phyloP scores from a whole-genome alignment of 2,329 filamentous ascomycete species.

The Zymoseptoria pseudotritici region DNA sequence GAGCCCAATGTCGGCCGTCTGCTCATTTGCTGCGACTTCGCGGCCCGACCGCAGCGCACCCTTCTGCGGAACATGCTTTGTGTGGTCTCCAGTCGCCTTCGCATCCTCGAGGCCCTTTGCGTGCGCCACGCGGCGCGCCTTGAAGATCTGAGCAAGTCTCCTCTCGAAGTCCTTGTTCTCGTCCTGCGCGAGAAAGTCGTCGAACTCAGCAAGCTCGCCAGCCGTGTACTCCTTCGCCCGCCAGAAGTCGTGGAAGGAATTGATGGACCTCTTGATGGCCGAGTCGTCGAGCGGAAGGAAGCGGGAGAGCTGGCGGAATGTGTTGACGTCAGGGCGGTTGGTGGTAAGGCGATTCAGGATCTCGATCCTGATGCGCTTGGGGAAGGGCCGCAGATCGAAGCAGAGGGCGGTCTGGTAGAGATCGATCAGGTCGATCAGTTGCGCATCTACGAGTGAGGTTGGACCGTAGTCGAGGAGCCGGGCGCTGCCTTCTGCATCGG shows the following conservation, averaged over 20 bases:
- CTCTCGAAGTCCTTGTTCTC: background rate
- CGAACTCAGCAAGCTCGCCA: slow-evolving; percentile 1
- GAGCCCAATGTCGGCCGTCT: no score
- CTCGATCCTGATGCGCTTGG: slow-evolving; percentile 6
- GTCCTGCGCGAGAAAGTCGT: background rate
- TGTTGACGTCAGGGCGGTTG: background rate
- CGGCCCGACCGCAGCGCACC: background rate
- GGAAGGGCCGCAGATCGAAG: slow-evolving; percentile 12
- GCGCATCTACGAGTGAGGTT: background rate
- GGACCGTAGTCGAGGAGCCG: slow-evolving; percentile 8
- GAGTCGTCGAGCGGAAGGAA: slow-evolving; percentile 10
- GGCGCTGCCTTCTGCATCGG: slow-evolving; percentile 3
- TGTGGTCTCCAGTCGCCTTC: background rate
- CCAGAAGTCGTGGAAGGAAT: slow-evolving; percentile 4
- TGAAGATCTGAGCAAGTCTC: background rate
- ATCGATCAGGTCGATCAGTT: slow-evolving; percentile 10
- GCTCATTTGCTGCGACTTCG: background rate
- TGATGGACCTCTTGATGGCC: slow-evolving; percentile 14
- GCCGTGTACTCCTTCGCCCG: background rate
- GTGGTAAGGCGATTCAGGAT: slow-evolving; percentile 8
- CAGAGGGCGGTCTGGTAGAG: slow-evolving; percentile 12
- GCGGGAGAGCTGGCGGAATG: slow-evolving; percentile 8
- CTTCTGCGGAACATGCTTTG: background rate
- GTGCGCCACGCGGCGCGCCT: background rate
- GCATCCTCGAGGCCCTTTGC: background rate